These are phyloP conservation scores for Syncephalastrum sp. DNA, from an alignment of 371 early-diverging fungal species.

Conservation along the genomic window DNA sequence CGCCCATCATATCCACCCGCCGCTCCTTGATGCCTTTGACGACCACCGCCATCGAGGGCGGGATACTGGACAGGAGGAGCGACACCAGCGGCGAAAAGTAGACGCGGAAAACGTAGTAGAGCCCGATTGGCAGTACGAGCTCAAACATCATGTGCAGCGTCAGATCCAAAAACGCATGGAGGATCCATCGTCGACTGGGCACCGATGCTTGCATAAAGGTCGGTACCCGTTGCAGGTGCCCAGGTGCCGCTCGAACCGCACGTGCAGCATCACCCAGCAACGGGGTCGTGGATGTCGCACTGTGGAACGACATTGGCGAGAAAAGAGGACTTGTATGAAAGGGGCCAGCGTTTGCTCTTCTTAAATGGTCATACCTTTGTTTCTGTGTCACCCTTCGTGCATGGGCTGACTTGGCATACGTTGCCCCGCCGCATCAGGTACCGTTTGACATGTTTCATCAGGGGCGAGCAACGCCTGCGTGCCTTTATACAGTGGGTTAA, in stretches of 20 bases:
- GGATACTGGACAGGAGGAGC: constrained; percentile 41
- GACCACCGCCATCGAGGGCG: constrained; percentile 37
- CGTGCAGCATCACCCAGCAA: constrained; percentile 3
- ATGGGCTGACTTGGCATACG: too few relatives aligned
- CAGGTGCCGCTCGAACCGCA: constrained; percentile 1
- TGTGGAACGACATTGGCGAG: constrained; percentile 2
- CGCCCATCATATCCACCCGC: constrained; percentile 45
- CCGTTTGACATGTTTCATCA: too few relatives aligned
- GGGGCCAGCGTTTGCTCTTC: background rate
- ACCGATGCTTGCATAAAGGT: constrained; percentile 41
- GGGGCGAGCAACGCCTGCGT: too few relatives aligned
- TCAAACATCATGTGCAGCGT: constrained; percentile 39
- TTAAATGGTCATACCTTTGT: too few relatives aligned
- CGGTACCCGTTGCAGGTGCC: constrained; percentile 26
- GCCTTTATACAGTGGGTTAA: too few relatives aligned
- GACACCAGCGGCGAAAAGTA: constrained; percentile 41
- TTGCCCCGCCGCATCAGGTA: too few relatives aligned
- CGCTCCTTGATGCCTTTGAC: constrained; percentile 30
- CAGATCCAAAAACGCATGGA: constrained; percentile 33
- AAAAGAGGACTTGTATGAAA: constrained; percentile 5
- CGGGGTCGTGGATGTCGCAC: constrained; percentile 11
- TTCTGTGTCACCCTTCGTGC: too few relatives aligned
- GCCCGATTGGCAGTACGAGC: constrained; percentile 34
- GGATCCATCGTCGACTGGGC: constrained; percentile 37
- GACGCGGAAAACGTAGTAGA: constrained; percentile 42